Percentiles rank a stretch among this genome's conserved stretches.
These are phyloP conservation scores for Rhodotorula mucilaginosa DNA, from an alignment of 1,284 basidiomycete species.

Conservation along the genomic window DNA sequence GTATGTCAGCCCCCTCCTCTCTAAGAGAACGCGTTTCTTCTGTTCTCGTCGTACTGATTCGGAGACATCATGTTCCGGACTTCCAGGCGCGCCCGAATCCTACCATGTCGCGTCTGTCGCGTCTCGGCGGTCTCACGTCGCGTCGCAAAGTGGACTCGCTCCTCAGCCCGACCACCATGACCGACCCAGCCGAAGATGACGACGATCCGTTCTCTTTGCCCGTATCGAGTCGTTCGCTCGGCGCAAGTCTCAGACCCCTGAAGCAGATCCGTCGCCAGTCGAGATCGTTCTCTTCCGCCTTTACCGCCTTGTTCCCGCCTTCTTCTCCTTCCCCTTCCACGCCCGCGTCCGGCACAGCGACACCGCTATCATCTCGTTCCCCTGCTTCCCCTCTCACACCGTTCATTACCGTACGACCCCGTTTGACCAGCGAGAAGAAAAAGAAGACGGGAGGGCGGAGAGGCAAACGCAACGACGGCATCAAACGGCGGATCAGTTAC, in stretches of 20 bases:
- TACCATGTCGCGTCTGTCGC: too few species aligned
- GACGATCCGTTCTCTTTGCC: too few species aligned
- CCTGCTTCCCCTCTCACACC: background rate
- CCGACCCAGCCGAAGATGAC: too few species aligned
- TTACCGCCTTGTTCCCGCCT: background rate
- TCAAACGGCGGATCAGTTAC: constrained; percentile 13
- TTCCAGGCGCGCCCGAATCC: too few species aligned
- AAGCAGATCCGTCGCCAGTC: constrained; percentile 5
- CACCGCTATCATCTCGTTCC: too few species aligned
- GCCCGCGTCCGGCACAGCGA: background rate
- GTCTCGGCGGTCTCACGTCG: background rate
- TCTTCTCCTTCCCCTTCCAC: background rate
- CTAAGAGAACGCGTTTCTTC: background rate
- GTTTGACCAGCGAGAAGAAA: background rate
- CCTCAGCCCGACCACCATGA: too few species aligned
- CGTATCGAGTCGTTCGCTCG: background rate
- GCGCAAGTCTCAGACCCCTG: background rate
- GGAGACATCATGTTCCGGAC: too few species aligned
- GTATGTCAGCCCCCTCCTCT: background rate
- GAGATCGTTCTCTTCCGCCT: constrained; percentile 11
- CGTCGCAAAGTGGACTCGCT: background rate
- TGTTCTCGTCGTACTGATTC: too few species aligned
- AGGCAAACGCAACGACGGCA: background rate
- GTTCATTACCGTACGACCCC: background rate
- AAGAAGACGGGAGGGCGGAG: too few species aligned